Percentiles rank a stretch among this genome's conserved stretches.
Evolutionary conservation across 768 basidiomycete species (phyloP).

Genomic region (Tephrocybe sp.): DNA sequence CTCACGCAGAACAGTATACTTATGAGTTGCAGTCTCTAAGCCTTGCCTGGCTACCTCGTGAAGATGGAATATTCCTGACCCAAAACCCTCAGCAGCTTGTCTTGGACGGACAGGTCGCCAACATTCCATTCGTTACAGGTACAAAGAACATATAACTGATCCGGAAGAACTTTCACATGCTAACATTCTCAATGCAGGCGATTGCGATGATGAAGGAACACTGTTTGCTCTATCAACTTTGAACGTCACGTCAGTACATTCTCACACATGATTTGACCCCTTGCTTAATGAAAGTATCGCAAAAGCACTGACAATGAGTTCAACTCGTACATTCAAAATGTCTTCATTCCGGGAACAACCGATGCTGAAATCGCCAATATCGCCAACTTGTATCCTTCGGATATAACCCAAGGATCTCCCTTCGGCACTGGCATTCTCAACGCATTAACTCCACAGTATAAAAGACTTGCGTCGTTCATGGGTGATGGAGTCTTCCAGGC

Average conservation of each 20-base stretch:
- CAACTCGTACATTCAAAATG: conserved; percentile 23
- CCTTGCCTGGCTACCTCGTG: conserved; percentile 46
- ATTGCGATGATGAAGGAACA: conserved; percentile 62
- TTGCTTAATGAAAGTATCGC: not conserved
- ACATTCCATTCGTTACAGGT: conserved; percentile 49
- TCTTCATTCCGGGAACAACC: conserved; percentile 22
- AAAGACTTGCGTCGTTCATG: conserved; percentile 46
- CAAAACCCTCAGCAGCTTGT: conserved; percentile 41
- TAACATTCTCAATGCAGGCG: conserved; percentile 27
- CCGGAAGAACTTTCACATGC: not conserved
- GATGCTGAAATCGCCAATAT: conserved; percentile 18
- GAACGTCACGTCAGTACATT: conserved; percentile 43
- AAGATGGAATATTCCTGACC: conserved; percentile 47
- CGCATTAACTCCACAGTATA: conserved; percentile 44
- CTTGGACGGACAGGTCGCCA: conserved; percentile 38
- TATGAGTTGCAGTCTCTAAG: conserved; percentile 29
- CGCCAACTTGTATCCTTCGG: conserved; percentile 31
- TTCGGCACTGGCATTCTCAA: conserved; percentile 42
- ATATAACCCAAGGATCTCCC: conserved; percentile 43
- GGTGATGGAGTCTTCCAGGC: conserved; percentile 52
- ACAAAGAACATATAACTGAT: not conserved
- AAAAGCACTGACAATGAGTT: conserved; percentile 23
- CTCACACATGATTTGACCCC: not conserved
- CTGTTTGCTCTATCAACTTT: conserved; percentile 42
- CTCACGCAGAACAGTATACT: not conserved